These are phyloP conservation scores for Spergularia marina DNA, from an alignment of 148 eudicot species.

Conservation along the genomic window DNA sequence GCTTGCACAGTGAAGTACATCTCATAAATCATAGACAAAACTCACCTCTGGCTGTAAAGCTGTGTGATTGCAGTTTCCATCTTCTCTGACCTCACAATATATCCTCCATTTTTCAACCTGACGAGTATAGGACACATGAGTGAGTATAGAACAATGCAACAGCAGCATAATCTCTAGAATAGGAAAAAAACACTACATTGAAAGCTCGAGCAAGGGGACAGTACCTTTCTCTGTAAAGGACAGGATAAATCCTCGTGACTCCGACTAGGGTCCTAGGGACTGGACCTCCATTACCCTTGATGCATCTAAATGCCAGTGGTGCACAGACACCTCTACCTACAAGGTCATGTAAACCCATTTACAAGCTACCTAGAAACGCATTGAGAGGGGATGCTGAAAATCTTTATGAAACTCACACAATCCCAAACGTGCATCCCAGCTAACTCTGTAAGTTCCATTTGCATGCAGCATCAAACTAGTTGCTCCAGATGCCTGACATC, in stretches of 20 bases:
- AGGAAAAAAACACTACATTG: background rate
- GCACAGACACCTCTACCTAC: conserved; percentile 58
- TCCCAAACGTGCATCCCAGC: conserved; percentile 93
- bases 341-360: conserved; percentile 20
- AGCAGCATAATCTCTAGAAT: background rate
- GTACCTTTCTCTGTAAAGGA: conserved; percentile 89
- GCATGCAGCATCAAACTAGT: conserved; percentile 58
- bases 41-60: conserved; percentile 60
- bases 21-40: background rate
- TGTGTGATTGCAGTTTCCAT: conserved; percentile 59
- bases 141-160: conserved; percentile 7
- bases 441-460: conserved; percentile 92
- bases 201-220: conserved; percentile 8
- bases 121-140: conserved; percentile 7
- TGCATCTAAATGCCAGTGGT: conserved; percentile 83
- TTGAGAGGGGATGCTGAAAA: background rate
- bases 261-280: conserved; percentile 85
- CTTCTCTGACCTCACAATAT: conserved; percentile 76
- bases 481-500: conserved; percentile 53
- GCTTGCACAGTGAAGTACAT: background rate
- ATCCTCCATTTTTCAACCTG: conserved; percentile 66
- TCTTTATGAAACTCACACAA: conserved; percentile 55
- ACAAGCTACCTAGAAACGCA: conserved; percentile 10
- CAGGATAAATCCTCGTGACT: conserved; percentile 76
- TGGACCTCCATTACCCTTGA: conserved; percentile 78